A percentile compares a stretch with the other conserved stretches of the same genome.
Evolutionary conservation across 257 asterid species (phyloP).

Genomic region (Linderniella brevidens): DNA sequence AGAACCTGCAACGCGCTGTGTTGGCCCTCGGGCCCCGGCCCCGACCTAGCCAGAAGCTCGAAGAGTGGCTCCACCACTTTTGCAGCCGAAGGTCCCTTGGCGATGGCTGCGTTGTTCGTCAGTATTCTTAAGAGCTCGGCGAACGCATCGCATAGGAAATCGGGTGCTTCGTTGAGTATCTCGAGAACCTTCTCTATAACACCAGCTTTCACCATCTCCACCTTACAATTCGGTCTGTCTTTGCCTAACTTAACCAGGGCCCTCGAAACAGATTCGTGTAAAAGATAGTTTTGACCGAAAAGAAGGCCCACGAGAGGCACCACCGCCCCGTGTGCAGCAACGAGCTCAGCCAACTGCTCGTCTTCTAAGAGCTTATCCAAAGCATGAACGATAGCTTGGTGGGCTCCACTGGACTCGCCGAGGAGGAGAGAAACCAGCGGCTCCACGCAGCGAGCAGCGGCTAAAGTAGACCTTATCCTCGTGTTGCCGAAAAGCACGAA

Average conservation of each 20-base stretch:
- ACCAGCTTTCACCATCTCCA: constrained; percentile 98
- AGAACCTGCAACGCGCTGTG: constrained; percentile 88
- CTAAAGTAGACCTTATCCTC: constrained; percentile 77
- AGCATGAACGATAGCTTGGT: constrained; percentile 74
- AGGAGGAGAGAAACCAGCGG: constrained; percentile 88
- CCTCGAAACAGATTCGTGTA: constrained; percentile 84
- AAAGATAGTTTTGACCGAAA: constrained; percentile 56
- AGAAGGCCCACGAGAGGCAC: constrained; percentile 90
- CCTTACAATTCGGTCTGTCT: constrained; percentile 90
- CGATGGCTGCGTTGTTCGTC: constrained; percentile 88
- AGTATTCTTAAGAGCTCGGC: constrained; percentile 89
- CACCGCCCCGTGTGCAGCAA: constrained; percentile 96
- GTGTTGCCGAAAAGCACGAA: constrained; percentile 81
- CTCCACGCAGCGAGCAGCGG: constrained; percentile 93
- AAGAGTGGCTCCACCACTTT: constrained; percentile 94
- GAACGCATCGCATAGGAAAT: constrained; percentile 81
- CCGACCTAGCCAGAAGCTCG: constrained; percentile 48
- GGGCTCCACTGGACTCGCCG: constrained; percentile 66
- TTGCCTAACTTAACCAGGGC: constrained; percentile 93
- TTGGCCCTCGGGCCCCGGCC: constrained; percentile 87
- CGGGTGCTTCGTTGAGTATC: constrained; percentile 87
- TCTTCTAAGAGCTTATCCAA: constrained; percentile 83
- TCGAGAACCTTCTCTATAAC: constrained; percentile 64
- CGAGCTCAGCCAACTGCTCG: constrained; percentile 88
- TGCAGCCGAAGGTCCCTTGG: constrained; percentile 91